phyloP scores from a whole-genome alignment of 1,284 basidiomycete genomes.

The Pseudozyma sp. region DNA sequence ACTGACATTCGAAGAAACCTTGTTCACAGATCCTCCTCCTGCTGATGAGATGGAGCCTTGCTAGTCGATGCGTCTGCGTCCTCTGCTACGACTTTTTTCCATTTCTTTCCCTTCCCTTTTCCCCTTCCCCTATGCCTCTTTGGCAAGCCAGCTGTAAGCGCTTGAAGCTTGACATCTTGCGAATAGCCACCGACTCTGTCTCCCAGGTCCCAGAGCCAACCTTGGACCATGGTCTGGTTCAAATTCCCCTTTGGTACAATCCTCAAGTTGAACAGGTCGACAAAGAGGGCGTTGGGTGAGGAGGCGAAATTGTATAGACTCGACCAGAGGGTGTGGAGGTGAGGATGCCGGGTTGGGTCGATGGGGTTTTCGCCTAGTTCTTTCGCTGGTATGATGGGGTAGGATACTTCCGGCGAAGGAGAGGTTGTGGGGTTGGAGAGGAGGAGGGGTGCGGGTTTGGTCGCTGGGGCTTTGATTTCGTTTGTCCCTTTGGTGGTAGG shows the following conservation, averaged over 20 bases:
- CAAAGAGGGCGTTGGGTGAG: conserved; percentile 15
- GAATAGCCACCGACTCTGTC: conserved; percentile 25
- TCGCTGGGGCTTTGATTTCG: too few species aligned
- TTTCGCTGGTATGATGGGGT: conserved; percentile 24
- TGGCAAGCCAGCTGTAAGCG: conserved; percentile 15
- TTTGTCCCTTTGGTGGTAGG: neutral
- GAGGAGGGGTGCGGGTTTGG: neutral
- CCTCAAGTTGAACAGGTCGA: conserved; percentile 18
- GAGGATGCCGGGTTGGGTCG: conserved; percentile 19
- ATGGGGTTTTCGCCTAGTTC: conserved; percentile 45
- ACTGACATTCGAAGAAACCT: too few species aligned
- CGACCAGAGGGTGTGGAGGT: conserved; percentile 19
- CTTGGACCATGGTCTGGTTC: conserved; percentile 23
- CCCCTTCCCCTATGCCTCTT: neutral
- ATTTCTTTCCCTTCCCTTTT: neutral
- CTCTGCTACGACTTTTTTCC: neutral
- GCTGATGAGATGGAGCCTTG: too few species aligned
- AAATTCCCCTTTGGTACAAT: conserved; percentile 15
- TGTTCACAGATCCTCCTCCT: too few species aligned
- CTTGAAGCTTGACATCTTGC: conserved; percentile 23
- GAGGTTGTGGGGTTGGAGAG: neutral
- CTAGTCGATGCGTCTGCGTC: neutral
- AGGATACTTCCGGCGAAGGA: neutral
- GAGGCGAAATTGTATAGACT: conserved; percentile 7
- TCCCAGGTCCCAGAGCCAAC: conserved; percentile 24